Evolutionary conservation across 768 basidiomycete genomes (phyloP), one percentile per base, ranked within the genome.

Genomic region (Leccinellum albellum): DNA sequence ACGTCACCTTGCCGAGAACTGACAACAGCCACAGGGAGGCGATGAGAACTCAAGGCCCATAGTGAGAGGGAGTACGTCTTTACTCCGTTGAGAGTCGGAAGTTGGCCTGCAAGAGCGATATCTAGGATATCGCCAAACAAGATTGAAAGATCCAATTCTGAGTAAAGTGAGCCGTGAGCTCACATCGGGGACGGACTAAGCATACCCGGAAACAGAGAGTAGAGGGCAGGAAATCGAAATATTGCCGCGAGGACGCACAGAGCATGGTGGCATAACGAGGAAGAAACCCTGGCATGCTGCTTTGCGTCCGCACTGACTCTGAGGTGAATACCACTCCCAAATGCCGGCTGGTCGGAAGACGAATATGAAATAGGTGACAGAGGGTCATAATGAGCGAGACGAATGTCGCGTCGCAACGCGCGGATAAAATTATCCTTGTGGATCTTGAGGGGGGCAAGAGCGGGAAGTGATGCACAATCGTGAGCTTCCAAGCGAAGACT

Each of bases 361-460:
- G 53, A 56, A 54, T 24, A 57, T 48, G 50, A 55, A 54, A 55
- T 37, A 53, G 61, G 23, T 46, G 63, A 54, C 53, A 73, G 70
- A 42, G 76, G 73, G 47, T 74, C 72, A 21, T 71, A 33, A 51
- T 79, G 67, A 35, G 75, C 73, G 20, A 79, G 76, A 46, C 71
- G 70, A 47, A 87, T 70, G 55, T 88, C 86, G 20, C 86, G 78
- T 47, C 69, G 73, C 35, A 88, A 61, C 53, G 77, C 82, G 26
- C 68, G 66, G 21, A 70, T 58, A 5, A 88, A 64, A 29, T 62
- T 26, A 6, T 61, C 55, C 4, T 76, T 74, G 56, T 78, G 64
- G 14, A 59, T 56, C 47, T 64, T 58, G 49, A 85, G 62, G 8
- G 69, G 57, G 40, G 51, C 40, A 49, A 77, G 50, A 21, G 71